Evolutionary conservation across 2,329 filamentous ascomycete species (phyloP), one percentile per base, ranked within the genome.

Genomic region (Pseudonectria foliicola): DNA sequence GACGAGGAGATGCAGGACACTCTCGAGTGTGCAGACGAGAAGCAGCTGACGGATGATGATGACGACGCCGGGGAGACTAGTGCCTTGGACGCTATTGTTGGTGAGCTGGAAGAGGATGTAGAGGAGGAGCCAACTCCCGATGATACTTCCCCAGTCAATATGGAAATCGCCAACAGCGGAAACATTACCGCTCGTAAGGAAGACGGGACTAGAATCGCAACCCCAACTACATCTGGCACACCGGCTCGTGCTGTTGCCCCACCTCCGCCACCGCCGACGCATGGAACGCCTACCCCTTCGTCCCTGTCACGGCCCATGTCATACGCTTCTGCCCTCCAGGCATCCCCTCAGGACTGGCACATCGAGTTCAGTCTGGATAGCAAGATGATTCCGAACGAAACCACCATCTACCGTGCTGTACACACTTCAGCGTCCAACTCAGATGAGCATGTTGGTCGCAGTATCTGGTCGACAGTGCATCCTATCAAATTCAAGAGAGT

Each of bases 391-490:
- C 72, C 85, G 0, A 92, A 89, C 48, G 89, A 96, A 50, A 95
- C 86, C 1, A 98, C 92, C 0, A 90, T 98, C 37, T 98, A 96
- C 54, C 82, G 90, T 31, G 92, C 92, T 23, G 86, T 96, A 7
- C 86, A 95, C 53, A 84, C 78, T 54, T 64, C 65, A 6, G 55
- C 62, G 1, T 48, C 62, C 31, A 63, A 55, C 37, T 53, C 59
- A 10, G 75, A 83, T 13, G 86, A 93, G 37, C 70, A 80, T 10
- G 64, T 76, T 8, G 76, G 74, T 39, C 77, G 87, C 29, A 90
- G 82, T 43, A 80, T 96, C 10, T 98, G 90, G 90, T 89, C 86
- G 27, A 78, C 81, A 1, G 78, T 92, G 13, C 90, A 98, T 56
- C 81, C 87, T 0, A 86, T 98, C 64, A 93, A 89, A 50, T 96